Evolutionary conservation across 768 basidiomycete species (phyloP).

Genomic region (Boletus speciosus): DNA sequence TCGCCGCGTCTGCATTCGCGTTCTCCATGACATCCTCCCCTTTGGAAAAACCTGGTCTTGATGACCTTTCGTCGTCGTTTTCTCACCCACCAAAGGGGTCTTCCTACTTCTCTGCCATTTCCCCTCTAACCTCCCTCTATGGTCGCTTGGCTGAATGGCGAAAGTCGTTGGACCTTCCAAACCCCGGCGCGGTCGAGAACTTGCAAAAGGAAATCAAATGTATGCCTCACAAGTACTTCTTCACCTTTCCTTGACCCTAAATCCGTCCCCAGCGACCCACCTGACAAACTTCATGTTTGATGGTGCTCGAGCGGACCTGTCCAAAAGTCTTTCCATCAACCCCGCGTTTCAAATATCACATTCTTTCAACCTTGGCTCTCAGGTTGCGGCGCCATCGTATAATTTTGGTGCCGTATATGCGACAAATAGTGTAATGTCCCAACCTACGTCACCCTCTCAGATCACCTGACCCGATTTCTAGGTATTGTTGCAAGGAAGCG

Average conservation of each 20-base stretch:
- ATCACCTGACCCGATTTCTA: constrained; percentile 33
- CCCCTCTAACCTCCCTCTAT: constrained; percentile 66
- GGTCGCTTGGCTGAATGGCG: constrained; percentile 80
- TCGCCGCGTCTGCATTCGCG: constrained; percentile 7
- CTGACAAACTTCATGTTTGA: constrained; percentile 95
- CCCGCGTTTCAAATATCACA: constrained; percentile 99
- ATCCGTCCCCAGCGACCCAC: constrained; percentile 64
- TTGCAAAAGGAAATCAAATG: constrained; percentile 91
- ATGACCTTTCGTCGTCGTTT: constrained; percentile 36
- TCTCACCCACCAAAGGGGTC: constrained; percentile 37
- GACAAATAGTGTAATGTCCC: constrained; percentile 60
- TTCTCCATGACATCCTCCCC: constrained; percentile 43
- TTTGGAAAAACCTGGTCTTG: constrained; percentile 41
- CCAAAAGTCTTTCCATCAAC: constrained; percentile 86
- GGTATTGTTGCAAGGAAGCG: constrained; percentile 89
- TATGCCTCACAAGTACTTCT: constrained; percentile 34
- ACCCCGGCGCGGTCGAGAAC: constrained; percentile 92
- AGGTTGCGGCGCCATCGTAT: constrained; percentile 81
- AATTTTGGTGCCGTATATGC: constrained; percentile 94
- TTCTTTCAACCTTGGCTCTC: constrained; percentile 88
- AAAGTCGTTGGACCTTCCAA: constrained; percentile 73
- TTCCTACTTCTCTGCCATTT: constrained; percentile 30
- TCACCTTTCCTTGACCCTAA: not conserved
- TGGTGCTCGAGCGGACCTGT: constrained; percentile 93
- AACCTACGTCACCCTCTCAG: constrained; percentile 12